Evolutionary conservation across 352 stramenopile genomes (phyloP), one percentile per base, ranked within the genome.

Genomic region (Phytophthora niederhauseri): DNA sequence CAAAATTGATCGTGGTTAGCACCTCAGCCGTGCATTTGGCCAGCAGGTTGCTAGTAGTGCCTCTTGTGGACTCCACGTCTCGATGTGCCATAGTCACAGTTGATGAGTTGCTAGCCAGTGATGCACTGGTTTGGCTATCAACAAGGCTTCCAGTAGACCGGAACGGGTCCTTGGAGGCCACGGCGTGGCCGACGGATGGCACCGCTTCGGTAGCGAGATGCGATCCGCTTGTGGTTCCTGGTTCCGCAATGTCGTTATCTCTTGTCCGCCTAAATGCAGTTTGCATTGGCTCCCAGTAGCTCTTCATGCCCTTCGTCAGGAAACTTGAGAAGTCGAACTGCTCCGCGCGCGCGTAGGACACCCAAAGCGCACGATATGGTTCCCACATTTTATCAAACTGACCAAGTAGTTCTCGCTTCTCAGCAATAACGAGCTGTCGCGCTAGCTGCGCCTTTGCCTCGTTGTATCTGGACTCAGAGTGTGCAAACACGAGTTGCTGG

Each of bases 271-370:
- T 81, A 53, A 92, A 91, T 11, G 80, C 76, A 24, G 63, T 75
- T 58, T 85, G 85, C n/a, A 90, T 56, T 15, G 82, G 82, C 11
- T 86, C 81, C 82, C 82, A 92, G 56, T 85, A 92, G 6, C 75
- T 82, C 38, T 82, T 79, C 64, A 87, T 82, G 3, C 81, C 81
- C 38, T 85, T 90, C 12, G 81, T 87, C 46, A 89, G 89, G 54
- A 90, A 87, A 12, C 64, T 69, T 7, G 81, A 90, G 45, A 91
- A 90, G 28, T 91, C 84, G 9, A 91, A 73, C 45, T 80, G 78
- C 24, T 87, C 82, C 7, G 81, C 57, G 24, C 84, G 84, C 57
- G 74, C 79, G 41, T 89, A 91, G 7, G 82, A 90, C n/a, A 78
- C 75, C 82, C 82, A 91, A 0, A 91, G 66, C 20, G 81, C 74